Evolutionary conservation across 257 asterid genomes (phyloP), one percentile per base, ranked within the genome.

Genomic region (Orobanche coerulescens): DNA sequence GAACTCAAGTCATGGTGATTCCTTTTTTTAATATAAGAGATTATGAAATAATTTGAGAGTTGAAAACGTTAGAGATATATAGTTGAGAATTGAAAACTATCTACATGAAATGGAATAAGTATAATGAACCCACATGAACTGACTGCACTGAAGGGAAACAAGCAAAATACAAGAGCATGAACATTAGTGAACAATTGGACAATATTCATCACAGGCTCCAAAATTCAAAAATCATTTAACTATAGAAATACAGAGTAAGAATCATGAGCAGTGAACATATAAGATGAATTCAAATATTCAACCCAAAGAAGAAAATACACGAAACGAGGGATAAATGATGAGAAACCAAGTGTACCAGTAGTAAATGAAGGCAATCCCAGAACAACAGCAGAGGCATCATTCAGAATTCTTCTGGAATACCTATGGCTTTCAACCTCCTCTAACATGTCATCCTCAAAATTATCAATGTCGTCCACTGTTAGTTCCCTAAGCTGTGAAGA

Each of bases 401-500:
- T 86, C 43, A 86, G 78, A 78, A 86, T 95, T 73, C 98, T 84
- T 78, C 98, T 82, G 65, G 98, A 88, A 78, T 92, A 92, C 69
- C 85, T 74, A 46, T 57, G 88, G 66, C 86, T 81, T 69, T 84
- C 91, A 74, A 74, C 78, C 79, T 81, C 95, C 23, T 77, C 85
- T 44, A 91, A 20, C 70, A 75, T 31, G 62, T 85, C 89, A 71
- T 81, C 94, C 0, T 88, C 97, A 67, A 88, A 75, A 75, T 88
- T 97, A 46, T 86, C 97, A 70, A 92, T 92, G 72, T 92, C 98
- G 72, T 92, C 98, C 25, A 92, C 87, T 9, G 95, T 81, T 24
- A 92, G 83, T 64, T 86, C 98, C 71, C 73, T 87, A 65, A 23
- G 75, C 62, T 74, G 91, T 54, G 85, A 47, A 58, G 89, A 61